Evolutionary conservation across 2,329 filamentous ascomycete species (phyloP).

Genomic region (Diplodia mutila): DNA sequence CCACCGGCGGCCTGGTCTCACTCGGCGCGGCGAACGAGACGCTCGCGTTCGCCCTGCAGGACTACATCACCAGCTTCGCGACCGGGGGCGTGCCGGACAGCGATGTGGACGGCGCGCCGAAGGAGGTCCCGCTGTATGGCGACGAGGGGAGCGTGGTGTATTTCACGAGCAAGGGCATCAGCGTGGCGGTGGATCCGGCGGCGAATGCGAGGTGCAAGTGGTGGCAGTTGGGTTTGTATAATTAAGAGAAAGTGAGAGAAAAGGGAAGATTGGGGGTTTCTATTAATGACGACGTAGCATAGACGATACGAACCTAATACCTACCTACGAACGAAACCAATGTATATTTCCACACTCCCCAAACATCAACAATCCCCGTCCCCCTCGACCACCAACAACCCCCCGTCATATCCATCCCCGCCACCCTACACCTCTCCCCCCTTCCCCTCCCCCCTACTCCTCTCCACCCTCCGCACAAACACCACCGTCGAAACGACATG

Average conservation of each 20-base stretch:
- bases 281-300: too few relatives aligned
- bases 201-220: constrained; percentile 55
- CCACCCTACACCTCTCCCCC: neutral
- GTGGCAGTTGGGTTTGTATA: constrained; percentile 57
- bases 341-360: too few relatives aligned
- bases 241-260: neutral
- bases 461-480: neutral
- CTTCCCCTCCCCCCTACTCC: neutral
- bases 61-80: constrained; percentile 52
- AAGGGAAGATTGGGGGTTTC: too few relatives aligned
- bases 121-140: constrained; percentile 54
- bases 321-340: too few relatives aligned
- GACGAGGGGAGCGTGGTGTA: constrained; percentile 48
- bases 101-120: constrained; percentile 39
- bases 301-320: too few relatives aligned
- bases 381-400: neutral
- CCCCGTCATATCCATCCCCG: neutral
- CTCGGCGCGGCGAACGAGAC: constrained; percentile 37
- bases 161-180: constrained; percentile 49
- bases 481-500: neutral
- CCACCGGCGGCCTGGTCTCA: neutral
- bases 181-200: constrained; percentile 49
- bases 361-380: too few relatives aligned
- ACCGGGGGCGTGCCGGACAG: constrained; percentile 43
- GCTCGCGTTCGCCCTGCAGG: constrained; percentile 50